Percentiles rank a stretch among this genome's conserved stretches.
These are phyloP conservation scores for Colletotrichum gigasporum DNA, from an alignment of 2,329 filamentous ascomycete genomes.

Conservation along the genomic window DNA sequence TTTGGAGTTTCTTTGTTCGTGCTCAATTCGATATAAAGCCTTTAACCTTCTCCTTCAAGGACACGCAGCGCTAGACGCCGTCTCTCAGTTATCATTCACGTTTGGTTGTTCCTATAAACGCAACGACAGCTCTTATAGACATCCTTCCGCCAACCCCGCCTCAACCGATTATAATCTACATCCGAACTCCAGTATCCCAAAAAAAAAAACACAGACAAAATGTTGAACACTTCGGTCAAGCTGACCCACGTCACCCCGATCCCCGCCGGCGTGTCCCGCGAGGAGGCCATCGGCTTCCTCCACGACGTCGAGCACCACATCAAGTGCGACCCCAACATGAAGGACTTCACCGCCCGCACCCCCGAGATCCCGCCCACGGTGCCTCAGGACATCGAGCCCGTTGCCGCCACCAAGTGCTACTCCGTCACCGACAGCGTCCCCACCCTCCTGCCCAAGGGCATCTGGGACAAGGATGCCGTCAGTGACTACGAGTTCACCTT, in stretches of 20 bases:
- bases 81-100: background rate
- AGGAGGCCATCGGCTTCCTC: constrained; percentile 54
- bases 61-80: too few relatives aligned
- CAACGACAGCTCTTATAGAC: too few relatives aligned
- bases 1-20: constrained; percentile 11
- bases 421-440: constrained; percentile 60
- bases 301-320: constrained; percentile 64
- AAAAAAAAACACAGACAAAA: constrained; percentile 33
- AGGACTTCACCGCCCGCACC: constrained; percentile 44
- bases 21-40: background rate
- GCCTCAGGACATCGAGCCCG: constrained; percentile 38
- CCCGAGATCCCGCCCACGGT: constrained; percentile 40
- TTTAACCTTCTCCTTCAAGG: background rate
- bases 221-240: constrained; percentile 55
- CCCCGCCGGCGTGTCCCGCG: constrained; percentile 45
- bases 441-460: constrained; percentile 61
- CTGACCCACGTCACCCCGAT: constrained; percentile 54
- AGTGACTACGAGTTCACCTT: constrained; percentile 65
- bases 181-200: constrained; percentile 7
- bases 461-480: constrained; percentile 64
- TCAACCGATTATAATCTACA: background rate
- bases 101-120: too few relatives aligned
- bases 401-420: constrained; percentile 49
- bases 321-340: constrained; percentile 60
- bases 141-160: background rate